phyloP scores from a whole-genome alignment of 805 yeast species.

The Saccharomycopsis selenospora region DNA sequence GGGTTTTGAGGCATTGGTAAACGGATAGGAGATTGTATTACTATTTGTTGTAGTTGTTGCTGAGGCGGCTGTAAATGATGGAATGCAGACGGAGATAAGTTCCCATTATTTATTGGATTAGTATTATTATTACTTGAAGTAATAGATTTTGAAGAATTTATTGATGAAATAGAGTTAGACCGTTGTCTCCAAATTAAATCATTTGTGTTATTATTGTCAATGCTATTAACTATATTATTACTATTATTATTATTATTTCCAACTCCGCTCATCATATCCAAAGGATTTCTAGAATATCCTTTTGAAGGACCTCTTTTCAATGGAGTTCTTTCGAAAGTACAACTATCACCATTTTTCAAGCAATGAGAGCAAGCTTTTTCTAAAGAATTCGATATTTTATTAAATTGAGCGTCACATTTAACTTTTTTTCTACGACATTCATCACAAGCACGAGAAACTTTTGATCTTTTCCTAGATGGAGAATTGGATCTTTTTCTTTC shows the following conservation, averaged over 20 bases:
- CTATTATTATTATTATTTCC: constrained; percentile 7
- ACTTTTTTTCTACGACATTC: constrained; percentile 70
- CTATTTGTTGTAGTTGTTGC: no score
- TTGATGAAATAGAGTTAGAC: no score
- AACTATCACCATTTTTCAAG: constrained; percentile 47
- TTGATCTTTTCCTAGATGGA: constrained; percentile 47
- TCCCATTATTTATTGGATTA: no score
- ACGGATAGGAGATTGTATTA: no score
- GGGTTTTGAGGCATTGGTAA: no score
- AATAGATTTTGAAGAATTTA: no score
- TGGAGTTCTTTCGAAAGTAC: constrained; percentile 66
- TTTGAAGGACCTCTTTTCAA: constrained; percentile 75
- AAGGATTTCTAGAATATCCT: constrained; percentile 48
- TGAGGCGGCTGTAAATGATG: no score
- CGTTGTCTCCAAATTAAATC: no score
- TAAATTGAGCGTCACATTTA: constrained; percentile 57
- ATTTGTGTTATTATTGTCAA: no score
- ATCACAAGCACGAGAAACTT: constrained; percentile 78
- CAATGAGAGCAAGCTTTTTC: constrained; percentile 56
- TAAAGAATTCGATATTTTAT: constrained; percentile 38
- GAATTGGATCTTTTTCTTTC: not conserved
- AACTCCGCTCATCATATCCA: constrained; percentile 26
- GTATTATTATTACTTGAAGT: no score
- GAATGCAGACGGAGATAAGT: no score
- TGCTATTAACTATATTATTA: constrained; percentile 1